A percentile compares a stretch with the other conserved stretches of the same genome.
Conservation (phyloP, 106 monocot genomes). For the Posidonia australis region DNA sequence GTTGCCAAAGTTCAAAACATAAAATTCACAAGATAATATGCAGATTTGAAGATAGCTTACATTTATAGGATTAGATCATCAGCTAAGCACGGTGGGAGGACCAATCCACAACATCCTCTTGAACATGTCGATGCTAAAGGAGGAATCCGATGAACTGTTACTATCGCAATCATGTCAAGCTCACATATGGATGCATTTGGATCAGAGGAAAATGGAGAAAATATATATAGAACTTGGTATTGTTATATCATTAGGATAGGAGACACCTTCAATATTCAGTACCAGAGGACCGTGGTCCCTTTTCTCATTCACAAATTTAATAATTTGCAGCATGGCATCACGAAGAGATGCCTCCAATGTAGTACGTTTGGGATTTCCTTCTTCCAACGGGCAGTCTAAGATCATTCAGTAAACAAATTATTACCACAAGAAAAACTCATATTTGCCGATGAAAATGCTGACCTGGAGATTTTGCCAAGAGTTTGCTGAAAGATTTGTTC, state of each 20-base stretch:
- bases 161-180: not conserved
- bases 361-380: conserved; percentile 43
- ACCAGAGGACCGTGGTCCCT: conserved; percentile 80
- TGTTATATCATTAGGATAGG: conserved; percentile 83
- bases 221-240: conserved; percentile 60
- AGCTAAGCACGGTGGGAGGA: conserved; percentile 74
- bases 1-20: too few relatives aligned
- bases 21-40: too few relatives aligned
- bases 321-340: conserved; percentile 82
- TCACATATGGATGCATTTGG: not conserved
- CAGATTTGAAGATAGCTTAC: too few relatives aligned
- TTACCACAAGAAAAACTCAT: not conserved
- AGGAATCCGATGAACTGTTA: conserved; percentile 74
- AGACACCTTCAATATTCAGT: conserved; percentile 57
- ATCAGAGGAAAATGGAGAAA: not conserved
- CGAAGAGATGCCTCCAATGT: conserved; percentile 62
- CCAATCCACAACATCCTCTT: conserved; percentile 92
- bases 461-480: not conserved
- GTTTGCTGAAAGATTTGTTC: not conserved
- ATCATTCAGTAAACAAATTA: not conserved
- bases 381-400: conserved; percentile 37
- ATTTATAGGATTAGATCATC: too few relatives aligned
- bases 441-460: not conserved
- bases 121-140: conserved; percentile 62
- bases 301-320: conserved; percentile 91